phyloP scores from a whole-genome alignment of 2,329 filamentous ascomycete genomes.

The Penicillium sp. region DNA sequence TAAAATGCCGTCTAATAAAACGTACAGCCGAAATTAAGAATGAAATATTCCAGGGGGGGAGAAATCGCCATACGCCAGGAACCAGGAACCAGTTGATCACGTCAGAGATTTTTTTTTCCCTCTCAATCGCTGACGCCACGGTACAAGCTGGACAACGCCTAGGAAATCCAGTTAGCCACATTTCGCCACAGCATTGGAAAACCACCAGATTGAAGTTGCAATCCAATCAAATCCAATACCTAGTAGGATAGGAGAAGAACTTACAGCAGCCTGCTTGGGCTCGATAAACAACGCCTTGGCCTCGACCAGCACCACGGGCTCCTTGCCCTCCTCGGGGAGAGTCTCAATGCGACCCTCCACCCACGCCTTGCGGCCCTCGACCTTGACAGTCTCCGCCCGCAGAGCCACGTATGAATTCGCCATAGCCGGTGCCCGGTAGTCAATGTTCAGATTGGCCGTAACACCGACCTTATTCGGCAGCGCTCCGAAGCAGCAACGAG shows the following conservation, averaged over 20 bases:
- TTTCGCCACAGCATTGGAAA: neutral
- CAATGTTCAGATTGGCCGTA: slow-evolving; percentile 79
- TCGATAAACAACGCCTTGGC: slow-evolving; percentile 87
- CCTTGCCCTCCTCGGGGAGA: slow-evolving; percentile 64
- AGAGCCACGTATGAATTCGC: slow-evolving; percentile 78
- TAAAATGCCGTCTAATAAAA: neutral
- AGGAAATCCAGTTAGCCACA: slow-evolving; percentile 7
- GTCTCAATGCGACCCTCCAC: slow-evolving; percentile 85
- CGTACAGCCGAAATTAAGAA: neutral
- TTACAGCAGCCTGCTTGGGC: slow-evolving; percentile 76
- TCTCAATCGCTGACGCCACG: slow-evolving; percentile 22
- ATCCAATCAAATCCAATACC: neutral
- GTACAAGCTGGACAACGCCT: slow-evolving; percentile 19
- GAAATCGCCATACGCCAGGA: slow-evolving; percentile 17
- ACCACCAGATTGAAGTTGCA: neutral
- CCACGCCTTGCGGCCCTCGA: slow-evolving; percentile 93
- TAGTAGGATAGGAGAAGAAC: slow-evolving; percentile 34
- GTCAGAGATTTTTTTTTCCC: slow-evolving; percentile 9
- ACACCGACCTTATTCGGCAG: slow-evolving; percentile 79
- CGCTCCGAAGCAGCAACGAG: slow-evolving; percentile 82
- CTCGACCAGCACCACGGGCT: slow-evolving; percentile 71
- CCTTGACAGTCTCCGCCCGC: slow-evolving; percentile 75
- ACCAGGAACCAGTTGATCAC: slow-evolving; percentile 17
- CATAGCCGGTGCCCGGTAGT: slow-evolving; percentile 79
- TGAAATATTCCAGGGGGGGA: neutral